Evolutionary conservation across 78 protist species (phyloP).

Genomic region (Cavenderia fasciculata): DNA sequence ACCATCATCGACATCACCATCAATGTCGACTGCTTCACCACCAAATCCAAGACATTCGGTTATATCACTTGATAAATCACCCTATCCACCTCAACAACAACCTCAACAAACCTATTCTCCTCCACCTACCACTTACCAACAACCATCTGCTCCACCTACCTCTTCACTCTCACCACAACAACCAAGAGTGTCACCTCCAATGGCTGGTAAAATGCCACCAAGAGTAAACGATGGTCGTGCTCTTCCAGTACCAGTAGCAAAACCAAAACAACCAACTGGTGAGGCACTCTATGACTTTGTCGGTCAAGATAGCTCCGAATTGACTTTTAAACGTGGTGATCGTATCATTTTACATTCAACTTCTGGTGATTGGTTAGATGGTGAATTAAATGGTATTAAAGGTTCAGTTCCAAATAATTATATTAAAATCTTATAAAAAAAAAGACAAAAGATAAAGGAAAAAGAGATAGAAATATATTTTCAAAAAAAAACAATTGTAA

Average conservation of each 20-base stretch:
- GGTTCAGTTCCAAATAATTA: slow-evolving; percentile 50
- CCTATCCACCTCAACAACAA: slow-evolving; percentile 1
- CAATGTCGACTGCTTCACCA: not conserved
- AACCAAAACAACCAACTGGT: not conserved
- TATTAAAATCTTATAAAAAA: slow-evolving; percentile 1
- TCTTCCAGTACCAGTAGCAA: slow-evolving; percentile 15
- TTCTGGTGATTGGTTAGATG: slow-evolving; percentile 67
- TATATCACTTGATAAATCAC: not conserved
- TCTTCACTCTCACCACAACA: not conserved
- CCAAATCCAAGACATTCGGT: not conserved
- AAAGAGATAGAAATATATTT: not conserved
- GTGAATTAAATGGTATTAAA: slow-evolving; percentile 33
- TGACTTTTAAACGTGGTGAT: slow-evolving; percentile 47
- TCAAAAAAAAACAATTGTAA: not conserved
- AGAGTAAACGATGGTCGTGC: not conserved
- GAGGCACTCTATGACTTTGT: slow-evolving; percentile 58
- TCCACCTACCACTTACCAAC: not conserved
- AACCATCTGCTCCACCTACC: slow-evolving; percentile 4
- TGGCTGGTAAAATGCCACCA: not conserved
- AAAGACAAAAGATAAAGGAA: not conserved
- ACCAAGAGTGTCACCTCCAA: slow-evolving; percentile 3
- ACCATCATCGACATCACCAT: not conserved
- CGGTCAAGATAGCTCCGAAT: slow-evolving; percentile 40
- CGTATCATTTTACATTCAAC: slow-evolving; percentile 3
- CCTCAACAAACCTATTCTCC: slow-evolving; percentile 1